phyloP scores from a whole-genome alignment of 2,329 filamentous ascomycete genomes.

The Akanthomyces lecanii region DNA sequence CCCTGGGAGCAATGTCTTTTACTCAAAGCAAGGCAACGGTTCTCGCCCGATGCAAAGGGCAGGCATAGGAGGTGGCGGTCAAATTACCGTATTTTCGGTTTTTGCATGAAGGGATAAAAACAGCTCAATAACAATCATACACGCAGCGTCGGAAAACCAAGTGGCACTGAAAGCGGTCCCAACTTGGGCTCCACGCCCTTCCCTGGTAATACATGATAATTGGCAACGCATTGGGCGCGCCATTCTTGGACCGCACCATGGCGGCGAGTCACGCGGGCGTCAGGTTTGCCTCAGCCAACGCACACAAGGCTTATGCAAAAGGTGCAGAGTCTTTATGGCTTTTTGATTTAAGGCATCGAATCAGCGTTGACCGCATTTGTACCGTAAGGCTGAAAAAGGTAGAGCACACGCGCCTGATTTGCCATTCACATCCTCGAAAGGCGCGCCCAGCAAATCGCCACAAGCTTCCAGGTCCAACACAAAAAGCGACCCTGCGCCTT shows the following conservation, averaged over 20 bases:
- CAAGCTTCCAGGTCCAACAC: not conserved
- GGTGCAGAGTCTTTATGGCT: not conserved
- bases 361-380: not conserved
- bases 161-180: constrained; percentile 2
- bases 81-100: not conserved
- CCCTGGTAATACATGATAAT: not conserved
- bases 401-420: not conserved
- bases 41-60: not conserved
- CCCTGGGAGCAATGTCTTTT: too few species aligned
- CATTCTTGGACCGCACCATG: not conserved
- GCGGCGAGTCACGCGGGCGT: constrained; percentile 12
- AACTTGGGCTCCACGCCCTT: constrained; percentile 13
- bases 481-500: not conserved
- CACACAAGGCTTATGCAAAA: not conserved
- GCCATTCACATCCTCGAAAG: not conserved
- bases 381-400: not conserved
- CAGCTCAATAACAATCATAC: not conserved
- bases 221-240: not conserved
- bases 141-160: not conserved
- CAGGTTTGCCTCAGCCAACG: not conserved
- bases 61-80: not conserved
- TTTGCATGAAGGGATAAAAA: not conserved
- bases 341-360: not conserved
- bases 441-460: not conserved
- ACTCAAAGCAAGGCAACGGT: not conserved